A percentile compares a stretch with the other conserved stretches of the same genome.
These are phyloP conservation scores for Venustampulla echinocandica DNA, from an alignment of 495 filamentous ascomycete species.

Conservation along the genomic window DNA sequence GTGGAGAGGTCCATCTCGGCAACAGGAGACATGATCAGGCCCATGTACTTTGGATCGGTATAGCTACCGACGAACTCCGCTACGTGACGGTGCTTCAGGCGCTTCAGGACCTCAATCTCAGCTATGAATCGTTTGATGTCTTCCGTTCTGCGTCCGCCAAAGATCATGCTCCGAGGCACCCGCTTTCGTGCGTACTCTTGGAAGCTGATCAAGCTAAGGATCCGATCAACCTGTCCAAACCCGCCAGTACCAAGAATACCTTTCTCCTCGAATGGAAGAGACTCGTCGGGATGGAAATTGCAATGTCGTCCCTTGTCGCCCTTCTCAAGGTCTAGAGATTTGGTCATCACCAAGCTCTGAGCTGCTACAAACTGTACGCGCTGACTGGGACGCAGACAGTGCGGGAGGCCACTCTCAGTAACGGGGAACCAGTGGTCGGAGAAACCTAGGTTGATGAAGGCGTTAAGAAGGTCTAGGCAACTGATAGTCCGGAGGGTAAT, in stretches of 20 bases:
- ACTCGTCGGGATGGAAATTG: not conserved
- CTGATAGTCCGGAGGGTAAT: not conserved
- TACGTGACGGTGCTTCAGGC: not conserved
- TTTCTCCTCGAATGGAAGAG: not conserved
- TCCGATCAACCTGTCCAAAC: not conserved
- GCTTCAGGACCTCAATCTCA: not conserved
- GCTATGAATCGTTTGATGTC: not conserved
- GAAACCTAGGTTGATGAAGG: not conserved
- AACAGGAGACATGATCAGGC: not conserved
- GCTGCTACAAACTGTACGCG: not conserved
- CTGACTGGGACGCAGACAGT: not conserved
- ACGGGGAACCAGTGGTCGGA: not conserved
- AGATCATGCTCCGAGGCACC: not conserved
- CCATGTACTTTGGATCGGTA: not conserved
- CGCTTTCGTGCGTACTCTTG: not conserved
- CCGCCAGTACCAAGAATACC: not conserved
- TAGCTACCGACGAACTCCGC: not conserved
- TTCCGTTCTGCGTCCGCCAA: no score
- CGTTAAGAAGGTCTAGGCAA: not conserved
- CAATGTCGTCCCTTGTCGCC: not conserved
- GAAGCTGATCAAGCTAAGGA: not conserved
- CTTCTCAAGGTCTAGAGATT: not conserved
- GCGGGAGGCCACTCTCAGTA: not conserved
- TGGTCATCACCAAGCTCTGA: not conserved
- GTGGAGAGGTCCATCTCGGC: not conserved